Conservation (phyloP, 306 rosid genomes). For the Psophocarpus tetragonolobus region DNA sequence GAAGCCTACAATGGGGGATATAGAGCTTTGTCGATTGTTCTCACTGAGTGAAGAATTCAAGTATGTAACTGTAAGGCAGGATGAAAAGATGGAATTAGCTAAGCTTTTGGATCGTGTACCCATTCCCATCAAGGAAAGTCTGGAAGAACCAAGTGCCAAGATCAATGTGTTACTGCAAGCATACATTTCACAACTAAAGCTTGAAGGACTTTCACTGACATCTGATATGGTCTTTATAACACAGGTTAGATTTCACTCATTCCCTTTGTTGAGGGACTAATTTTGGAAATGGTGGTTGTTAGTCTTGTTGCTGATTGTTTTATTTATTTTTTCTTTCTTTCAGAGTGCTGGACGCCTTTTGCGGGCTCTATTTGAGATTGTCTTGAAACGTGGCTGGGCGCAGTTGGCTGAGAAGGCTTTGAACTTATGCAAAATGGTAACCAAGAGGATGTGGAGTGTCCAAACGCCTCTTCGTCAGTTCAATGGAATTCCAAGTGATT, state of each 20-base stretch:
- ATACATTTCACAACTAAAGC: slow-evolving; percentile 86
- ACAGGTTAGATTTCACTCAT: slow-evolving; percentile 59
- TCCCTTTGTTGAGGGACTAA: neutral
- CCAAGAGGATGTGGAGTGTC: slow-evolving; percentile 91
- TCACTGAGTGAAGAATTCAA: slow-evolving; percentile 96
- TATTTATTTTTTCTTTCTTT: slow-evolving; percentile 14
- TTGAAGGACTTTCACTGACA: slow-evolving; percentile 91
- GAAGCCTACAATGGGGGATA: slow-evolving; percentile 98
- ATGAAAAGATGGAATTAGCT: slow-evolving; percentile 92
- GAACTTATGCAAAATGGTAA: slow-evolving; percentile 92
- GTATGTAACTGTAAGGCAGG: slow-evolving; percentile 89
- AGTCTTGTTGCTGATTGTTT: slow-evolving; percentile 22
- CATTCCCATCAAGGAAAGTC: slow-evolving; percentile 92
- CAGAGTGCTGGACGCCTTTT: slow-evolving; percentile 98
- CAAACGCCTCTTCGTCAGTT: slow-evolving; percentile 95
- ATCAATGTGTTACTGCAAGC: slow-evolving; percentile 94
- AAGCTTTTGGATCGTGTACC: slow-evolving; percentile 93
- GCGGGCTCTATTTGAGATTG: slow-evolving; percentile 96
- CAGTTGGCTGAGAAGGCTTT: slow-evolving; percentile 91
- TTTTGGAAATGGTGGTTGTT: neutral
- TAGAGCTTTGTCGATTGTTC: slow-evolving; percentile 87
- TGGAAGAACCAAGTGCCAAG: slow-evolving; percentile 98
- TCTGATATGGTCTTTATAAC: slow-evolving; percentile 97
- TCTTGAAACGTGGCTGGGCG: slow-evolving; percentile 92
- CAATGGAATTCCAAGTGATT: slow-evolving; percentile 69